These are phyloP conservation scores for Coriaria nepalensis DNA, from an alignment of 306 rosid species.

Conservation along the genomic window DNA sequence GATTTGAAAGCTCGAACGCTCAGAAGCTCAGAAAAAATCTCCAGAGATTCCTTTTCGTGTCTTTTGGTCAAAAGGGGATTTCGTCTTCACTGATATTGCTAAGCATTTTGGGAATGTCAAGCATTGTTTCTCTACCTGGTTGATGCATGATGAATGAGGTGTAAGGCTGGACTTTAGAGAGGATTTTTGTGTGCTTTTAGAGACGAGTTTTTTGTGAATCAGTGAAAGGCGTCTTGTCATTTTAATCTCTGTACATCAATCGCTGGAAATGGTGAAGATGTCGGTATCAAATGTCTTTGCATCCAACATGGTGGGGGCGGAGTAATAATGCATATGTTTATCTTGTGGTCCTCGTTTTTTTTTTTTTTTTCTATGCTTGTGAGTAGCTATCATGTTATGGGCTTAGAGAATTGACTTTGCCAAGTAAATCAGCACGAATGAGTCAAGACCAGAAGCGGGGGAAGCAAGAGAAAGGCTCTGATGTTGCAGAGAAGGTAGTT, in stretches of 20 bases:
- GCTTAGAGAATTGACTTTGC: conserved; percentile 22
- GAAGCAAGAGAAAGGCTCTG: conserved; percentile 65
- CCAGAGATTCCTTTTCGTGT: conserved; percentile 15
- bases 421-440: conserved; percentile 28
- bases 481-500: conserved; percentile 73
- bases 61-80: conserved; percentile 2
- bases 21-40: too few relatives aligned
- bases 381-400: conserved; percentile 9
- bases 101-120: too few relatives aligned
- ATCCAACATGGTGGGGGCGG: conserved; percentile 27
- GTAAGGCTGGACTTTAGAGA: conserved; percentile 22
- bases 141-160: conserved; percentile 7
- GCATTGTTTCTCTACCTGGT: too few relatives aligned
- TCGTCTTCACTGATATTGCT: background rate
- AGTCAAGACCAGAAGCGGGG: conserved; percentile 63
- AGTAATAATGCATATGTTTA: conserved; percentile 18
- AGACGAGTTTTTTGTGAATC: conserved; percentile 14
- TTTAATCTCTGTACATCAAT: conserved; percentile 12
- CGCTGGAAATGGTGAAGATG: conserved; percentile 23
- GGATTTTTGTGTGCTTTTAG: conserved; percentile 7
- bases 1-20: conserved; percentile 44
- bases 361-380: conserved; percentile 11
- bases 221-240: conserved; percentile 34
- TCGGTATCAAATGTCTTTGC: conserved; percentile 24
- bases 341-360: conserved; percentile 7